These are phyloP conservation scores for Colletotrichum melonis DNA, from an alignment of 2,329 filamentous ascomycete species.

Conservation along the genomic window DNA sequence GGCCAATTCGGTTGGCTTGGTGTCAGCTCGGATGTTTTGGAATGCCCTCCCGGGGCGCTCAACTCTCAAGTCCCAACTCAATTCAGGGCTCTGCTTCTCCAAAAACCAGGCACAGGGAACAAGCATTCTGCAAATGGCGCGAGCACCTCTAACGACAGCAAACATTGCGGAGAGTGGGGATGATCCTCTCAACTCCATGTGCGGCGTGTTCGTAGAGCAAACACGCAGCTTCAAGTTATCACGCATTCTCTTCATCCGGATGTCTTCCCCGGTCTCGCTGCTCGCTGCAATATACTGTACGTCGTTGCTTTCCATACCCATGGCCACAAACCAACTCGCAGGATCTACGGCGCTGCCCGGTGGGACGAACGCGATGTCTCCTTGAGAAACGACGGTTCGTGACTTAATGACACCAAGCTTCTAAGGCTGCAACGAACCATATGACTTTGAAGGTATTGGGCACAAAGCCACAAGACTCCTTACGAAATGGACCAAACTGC, in stretches of 20 bases:
- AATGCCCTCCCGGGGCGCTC: constrained; percentile 2
- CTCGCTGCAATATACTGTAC: neutral
- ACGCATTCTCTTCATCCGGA: neutral
- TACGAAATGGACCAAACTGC: neutral
- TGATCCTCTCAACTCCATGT: neutral
- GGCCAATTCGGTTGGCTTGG: constrained; percentile 2
- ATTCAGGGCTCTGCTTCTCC: constrained; percentile 15
- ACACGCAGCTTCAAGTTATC: neutral
- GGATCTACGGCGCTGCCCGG: neutral
- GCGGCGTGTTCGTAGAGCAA: constrained; percentile 3
- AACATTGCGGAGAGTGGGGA: constrained; percentile 29
- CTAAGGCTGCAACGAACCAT: neutral
- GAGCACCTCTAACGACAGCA: constrained; percentile 2
- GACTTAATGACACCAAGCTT: neutral
- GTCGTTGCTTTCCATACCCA: neutral
- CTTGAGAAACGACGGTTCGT: neutral
- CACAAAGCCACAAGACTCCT: neutral
- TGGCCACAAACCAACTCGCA: constrained; percentile 16
- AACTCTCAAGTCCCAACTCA: neutral
- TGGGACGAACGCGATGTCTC: neutral
- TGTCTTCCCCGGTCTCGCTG: constrained; percentile 13
- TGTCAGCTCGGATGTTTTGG: constrained; percentile 19
- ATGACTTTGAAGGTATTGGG: constrained; percentile 1
- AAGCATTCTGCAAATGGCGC: constrained; percentile 9
- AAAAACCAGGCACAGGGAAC: constrained; percentile 29